A percentile compares a stretch with the other conserved stretches of the same genome.
phyloP scores from a whole-genome alignment of 768 basidiomycete species.

The Macrolepiota dolichaula region DNA sequence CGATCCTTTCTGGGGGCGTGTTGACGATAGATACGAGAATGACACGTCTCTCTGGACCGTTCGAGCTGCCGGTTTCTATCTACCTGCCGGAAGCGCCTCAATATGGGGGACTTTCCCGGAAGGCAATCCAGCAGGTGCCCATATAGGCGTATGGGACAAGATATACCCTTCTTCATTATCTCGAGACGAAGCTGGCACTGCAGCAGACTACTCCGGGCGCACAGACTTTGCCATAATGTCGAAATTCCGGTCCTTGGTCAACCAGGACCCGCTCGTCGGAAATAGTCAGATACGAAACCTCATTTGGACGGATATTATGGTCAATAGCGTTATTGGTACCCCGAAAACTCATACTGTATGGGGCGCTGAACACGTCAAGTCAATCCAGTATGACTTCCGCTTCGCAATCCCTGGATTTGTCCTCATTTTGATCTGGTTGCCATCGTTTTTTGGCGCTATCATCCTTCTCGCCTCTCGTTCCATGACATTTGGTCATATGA shows the following conservation, averaged over 20 bases:
- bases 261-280: neutral
- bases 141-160: neutral
- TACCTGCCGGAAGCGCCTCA: conserved; percentile 6
- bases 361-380: neutral
- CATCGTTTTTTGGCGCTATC: neutral
- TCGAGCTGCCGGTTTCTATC: neutral
- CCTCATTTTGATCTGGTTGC: neutral
- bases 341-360: neutral
- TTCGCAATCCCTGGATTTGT: conserved; percentile 4
- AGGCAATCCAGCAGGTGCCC: neutral
- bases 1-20: conserved; percentile 7
- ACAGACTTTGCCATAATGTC: neutral
- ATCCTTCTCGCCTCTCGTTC: neutral
- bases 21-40: conserved; percentile 8
- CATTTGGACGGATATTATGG: neutral
- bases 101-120: neutral
- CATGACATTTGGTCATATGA: neutral
- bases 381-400: neutral
- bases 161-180: neutral
- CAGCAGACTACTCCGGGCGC: neutral
- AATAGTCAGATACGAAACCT: neutral
- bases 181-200: neutral
- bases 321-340: neutral
- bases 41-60: conserved; percentile 7
- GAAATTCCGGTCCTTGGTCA: neutral